Evolutionary conservation across 1,139 yeast genomes (phyloP).

Genomic region (Trichomonascaceae sp.): DNA sequence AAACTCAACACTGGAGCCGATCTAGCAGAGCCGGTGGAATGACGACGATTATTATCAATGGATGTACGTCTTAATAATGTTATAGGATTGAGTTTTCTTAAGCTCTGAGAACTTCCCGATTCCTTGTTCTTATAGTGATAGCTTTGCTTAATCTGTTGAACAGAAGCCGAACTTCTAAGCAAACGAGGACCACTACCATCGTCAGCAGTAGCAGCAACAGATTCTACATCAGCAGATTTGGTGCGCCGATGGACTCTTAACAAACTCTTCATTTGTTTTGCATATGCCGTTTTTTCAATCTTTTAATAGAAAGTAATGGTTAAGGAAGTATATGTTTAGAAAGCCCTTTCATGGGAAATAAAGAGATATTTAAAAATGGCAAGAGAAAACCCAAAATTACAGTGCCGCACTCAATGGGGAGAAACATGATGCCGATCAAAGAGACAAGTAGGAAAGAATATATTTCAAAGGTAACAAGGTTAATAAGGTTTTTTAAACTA

Average conservation of each 20-base stretch:
- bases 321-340: not conserved
- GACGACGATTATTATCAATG: slow-evolving; percentile 5
- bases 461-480: not conserved
- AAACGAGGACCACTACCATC: slow-evolving; percentile 1
- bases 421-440: not conserved
- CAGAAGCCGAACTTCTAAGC: slow-evolving; percentile 4
- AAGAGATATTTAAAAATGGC: not conserved
- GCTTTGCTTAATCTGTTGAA: slow-evolving; percentile 4
- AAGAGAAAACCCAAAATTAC: not conserved
- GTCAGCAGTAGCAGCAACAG: not conserved
- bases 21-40: slow-evolving; percentile 9
- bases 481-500: not conserved
- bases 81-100: slow-evolving; percentile 26
- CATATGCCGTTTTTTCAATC: not conserved
- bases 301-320: not conserved
- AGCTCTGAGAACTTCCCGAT: slow-evolving; percentile 16
- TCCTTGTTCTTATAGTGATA: slow-evolving; percentile 1
- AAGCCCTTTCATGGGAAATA: not conserved
- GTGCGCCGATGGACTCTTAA: slow-evolving; percentile 8
- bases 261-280: slow-evolving; percentile 4
- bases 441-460: not conserved
- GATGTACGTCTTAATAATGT: slow-evolving; percentile 19
- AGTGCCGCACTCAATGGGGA: not conserved
- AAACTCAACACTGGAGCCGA: slow-evolving; percentile 12
- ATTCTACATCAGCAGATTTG: slow-evolving; percentile 3